Evolutionary conservation across 1,284 basidiomycete genomes (phyloP).

Genomic region (Pseudozyma sp.): DNA sequence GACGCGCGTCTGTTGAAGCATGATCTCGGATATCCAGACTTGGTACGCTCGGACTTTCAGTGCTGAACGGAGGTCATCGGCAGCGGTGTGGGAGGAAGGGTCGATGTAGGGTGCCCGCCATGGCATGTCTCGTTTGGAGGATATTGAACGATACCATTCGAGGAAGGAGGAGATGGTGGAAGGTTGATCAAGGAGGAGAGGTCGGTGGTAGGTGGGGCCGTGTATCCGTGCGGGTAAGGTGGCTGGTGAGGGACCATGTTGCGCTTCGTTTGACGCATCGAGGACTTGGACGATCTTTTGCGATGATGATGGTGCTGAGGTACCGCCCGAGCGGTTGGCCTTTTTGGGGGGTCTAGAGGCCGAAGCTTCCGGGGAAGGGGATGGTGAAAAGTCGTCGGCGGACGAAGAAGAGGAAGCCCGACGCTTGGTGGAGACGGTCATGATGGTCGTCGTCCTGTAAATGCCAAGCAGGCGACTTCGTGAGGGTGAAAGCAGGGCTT

Average conservation of each 20-base stretch:
- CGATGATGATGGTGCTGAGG: conserved; percentile 2
- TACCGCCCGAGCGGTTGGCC: neutral
- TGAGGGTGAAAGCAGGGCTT: neutral
- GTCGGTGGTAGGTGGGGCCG: conserved; percentile 45
- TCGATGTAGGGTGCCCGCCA: conserved; percentile 79
- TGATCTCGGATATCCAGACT: conserved; percentile 92
- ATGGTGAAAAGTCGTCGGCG: conserved; percentile 22
- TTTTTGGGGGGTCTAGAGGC: conserved; percentile 16
- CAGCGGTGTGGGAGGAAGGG: conserved; percentile 66
- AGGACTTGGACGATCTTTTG: conserved; percentile 13
- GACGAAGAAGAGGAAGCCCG: conserved; percentile 13
- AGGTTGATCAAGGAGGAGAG: conserved; percentile 38
- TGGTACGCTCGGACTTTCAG: conserved; percentile 68
- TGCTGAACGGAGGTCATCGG: conserved; percentile 72
- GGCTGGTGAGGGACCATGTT: neutral
- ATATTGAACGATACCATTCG: conserved; percentile 77
- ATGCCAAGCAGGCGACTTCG: conserved; percentile 6
- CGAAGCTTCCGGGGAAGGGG: conserved; percentile 13
- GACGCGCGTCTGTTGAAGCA: conserved; percentile 92
- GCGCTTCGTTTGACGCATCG: neutral
- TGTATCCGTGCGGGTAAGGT: conserved; percentile 36
- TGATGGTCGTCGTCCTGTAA: conserved; percentile 7
- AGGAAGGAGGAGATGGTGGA: conserved; percentile 54
- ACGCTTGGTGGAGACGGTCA: conserved; percentile 29
- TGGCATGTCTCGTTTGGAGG: conserved; percentile 80